Evolutionary conservation across 805 yeast species (phyloP), one percentile per base, ranked within the genome.

Genomic region (Kregervanrija delftensis): DNA sequence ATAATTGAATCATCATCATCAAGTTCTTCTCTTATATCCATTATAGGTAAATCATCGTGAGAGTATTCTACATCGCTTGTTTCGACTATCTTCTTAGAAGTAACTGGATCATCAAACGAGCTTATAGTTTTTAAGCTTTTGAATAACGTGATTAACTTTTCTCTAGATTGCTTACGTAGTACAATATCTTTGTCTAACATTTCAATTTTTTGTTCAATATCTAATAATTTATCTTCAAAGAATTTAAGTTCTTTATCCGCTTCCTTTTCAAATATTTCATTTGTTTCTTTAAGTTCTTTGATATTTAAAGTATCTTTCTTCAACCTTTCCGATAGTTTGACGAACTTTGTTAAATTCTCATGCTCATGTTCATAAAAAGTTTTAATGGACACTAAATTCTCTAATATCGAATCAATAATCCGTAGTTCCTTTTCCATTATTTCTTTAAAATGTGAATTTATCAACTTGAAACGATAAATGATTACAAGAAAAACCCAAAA

Each of bases 1-100:
- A 84, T 58, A 1, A 89, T 72, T 48, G 85, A 79, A 0, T 80
- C 96, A n/a, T 85, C 81, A 1, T 86, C 96, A 61, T 89, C 96
- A 34, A 90, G 61, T 43, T 81, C 85, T 57, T 89, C 97, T 43
- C 81, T 71, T 16, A 90, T 90, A 46, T 89, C 96, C 79, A 88
- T 78, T 17, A 86, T 67, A 1, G 87, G 89, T 2, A 81, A 54
- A 1, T 71, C 78, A 12, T 74, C 80, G 3, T 67, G 77, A 16
- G 17, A 11, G 33, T 1, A 4, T 34, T 37, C 6, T 15, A 22
- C 11, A 9, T 31, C 8, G 16, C 33, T 22, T 8, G 67, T 69
- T 11, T 46, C 47, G 2, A 32, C 11, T 16, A 12, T 13, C 15
- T n/a, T 33, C 11, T 30, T 11, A 8, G 28, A 9, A 11, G 15